These are phyloP conservation scores for Dendrostoma leiphaemia DNA, from an alignment of 2,329 filamentous ascomycete species.

Conservation along the genomic window DNA sequence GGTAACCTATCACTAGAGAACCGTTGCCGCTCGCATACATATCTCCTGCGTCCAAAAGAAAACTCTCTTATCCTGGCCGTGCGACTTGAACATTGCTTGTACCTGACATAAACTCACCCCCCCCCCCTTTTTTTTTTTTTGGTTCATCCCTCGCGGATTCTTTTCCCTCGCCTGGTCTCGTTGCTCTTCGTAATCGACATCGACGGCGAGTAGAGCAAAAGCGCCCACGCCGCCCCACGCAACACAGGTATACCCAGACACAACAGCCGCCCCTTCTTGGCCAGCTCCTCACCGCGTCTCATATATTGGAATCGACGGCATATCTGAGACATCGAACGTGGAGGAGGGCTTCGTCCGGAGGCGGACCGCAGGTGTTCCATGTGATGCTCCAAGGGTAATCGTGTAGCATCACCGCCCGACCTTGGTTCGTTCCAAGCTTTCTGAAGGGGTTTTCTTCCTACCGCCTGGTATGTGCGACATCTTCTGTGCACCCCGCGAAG, in stretches of 20 bases:
- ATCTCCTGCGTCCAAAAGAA: constrained; percentile 27
- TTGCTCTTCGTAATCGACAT: constrained; percentile 3
- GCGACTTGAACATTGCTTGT: constrained; percentile 19
- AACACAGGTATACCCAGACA: constrained; percentile 17
- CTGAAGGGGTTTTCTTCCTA: constrained; percentile 31
- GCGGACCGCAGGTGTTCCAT: constrained; percentile 39
- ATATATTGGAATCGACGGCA: constrained; percentile 13
- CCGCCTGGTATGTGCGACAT: constrained; percentile 39
- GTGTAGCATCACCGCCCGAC: constrained; percentile 39
- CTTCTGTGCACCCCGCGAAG: constrained; percentile 19
- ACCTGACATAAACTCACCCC: constrained; percentile 17
- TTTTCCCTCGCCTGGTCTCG: constrained; percentile 4
- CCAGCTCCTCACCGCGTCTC: constrained; percentile 19
- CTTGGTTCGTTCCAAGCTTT: constrained; percentile 36
- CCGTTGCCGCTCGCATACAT: constrained; percentile 32
- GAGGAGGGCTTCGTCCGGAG: constrained; percentile 31
- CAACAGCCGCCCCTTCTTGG: constrained; percentile 17
- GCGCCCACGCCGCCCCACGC: constrained; percentile 12
- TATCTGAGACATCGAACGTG: constrained; percentile 25
- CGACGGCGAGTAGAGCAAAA: constrained; percentile 1
- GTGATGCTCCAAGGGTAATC: constrained; percentile 39
- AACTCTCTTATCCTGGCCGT: constrained; percentile 21
- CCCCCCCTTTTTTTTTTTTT: constrained; percentile 6
- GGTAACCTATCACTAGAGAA: constrained; percentile 23
- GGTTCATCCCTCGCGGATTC: constrained; percentile 1